Evolutionary conservation across 805 yeast genomes (phyloP).

Genomic region (Wickerhamomyces mucosus): DNA sequence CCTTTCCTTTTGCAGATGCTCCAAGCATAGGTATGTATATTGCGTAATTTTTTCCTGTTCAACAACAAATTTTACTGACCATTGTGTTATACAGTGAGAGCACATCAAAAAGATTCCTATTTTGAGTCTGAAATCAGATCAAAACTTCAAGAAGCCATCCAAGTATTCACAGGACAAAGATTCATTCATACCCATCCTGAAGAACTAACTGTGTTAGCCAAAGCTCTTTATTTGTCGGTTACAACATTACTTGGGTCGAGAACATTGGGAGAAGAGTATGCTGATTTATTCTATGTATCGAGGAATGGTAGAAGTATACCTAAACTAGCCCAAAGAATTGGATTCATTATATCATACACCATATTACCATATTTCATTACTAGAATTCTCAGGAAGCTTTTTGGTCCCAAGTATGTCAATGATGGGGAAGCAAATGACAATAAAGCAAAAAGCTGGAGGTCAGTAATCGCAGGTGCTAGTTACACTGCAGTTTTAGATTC

Average conservation of each 20-base stretch:
- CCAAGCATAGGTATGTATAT: conserved; percentile 66
- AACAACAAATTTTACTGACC: not conserved
- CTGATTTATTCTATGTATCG: conserved; percentile 62
- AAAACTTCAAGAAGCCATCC: conserved; percentile 48
- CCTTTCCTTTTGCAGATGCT: conserved; percentile 70
- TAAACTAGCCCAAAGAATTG: conserved; percentile 33
- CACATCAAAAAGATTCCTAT: conserved; percentile 83
- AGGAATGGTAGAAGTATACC: conserved; percentile 44
- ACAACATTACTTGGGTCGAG: conserved; percentile 72
- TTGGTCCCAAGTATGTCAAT: conserved; percentile 2
- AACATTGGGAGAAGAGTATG: conserved; percentile 92
- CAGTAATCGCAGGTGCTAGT: conserved; percentile 20
- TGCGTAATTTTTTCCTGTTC: not conserved
- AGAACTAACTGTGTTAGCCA: conserved; percentile 49
- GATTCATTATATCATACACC: conserved; percentile 52
- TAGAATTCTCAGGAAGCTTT: conserved; percentile 14
- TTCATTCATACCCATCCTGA: conserved; percentile 55
- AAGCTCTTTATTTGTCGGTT: conserved; percentile 53
- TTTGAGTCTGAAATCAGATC: conserved; percentile 46
- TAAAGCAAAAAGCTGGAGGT: conserved; percentile 8
- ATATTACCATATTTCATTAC: conserved; percentile 50
- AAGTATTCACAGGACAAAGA: conserved; percentile 46
- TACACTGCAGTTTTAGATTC: conserved; percentile 39
- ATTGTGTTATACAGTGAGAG: conserved; percentile 70
- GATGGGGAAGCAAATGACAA: conserved; percentile 12